These are phyloP conservation scores for Plasmodium vivax DNA, from an alignment of 169 alveolate species.

Conservation along the genomic window DNA sequence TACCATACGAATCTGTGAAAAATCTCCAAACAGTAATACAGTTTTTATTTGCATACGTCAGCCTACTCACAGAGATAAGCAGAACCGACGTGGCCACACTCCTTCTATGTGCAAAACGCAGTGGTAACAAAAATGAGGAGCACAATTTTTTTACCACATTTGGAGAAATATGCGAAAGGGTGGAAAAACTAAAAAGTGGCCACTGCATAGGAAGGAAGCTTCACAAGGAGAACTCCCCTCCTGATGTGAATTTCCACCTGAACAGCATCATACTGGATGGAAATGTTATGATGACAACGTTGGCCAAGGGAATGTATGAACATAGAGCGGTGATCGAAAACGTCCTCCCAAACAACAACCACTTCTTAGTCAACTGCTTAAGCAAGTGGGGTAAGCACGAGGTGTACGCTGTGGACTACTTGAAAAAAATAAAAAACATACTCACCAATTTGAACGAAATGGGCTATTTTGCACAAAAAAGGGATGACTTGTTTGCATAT, in stretches of 20 bases:
- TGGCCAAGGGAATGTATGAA: neutral
- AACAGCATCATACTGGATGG: slow-evolving; percentile 46
- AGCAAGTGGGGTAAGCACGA: slow-evolving; percentile 24
- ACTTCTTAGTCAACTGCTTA: slow-evolving; percentile 24
- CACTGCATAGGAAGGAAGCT: neutral
- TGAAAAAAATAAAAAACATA: slow-evolving; percentile 22
- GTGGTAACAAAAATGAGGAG: neutral
- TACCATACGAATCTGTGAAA: slow-evolving; percentile 1
- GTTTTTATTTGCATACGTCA: slow-evolving; percentile 28
- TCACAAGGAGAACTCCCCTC: neutral
- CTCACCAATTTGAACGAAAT: slow-evolving; percentile 11
- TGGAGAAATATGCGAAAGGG: neutral
- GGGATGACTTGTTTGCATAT: slow-evolving; percentile 27
- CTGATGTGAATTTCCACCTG: slow-evolving; percentile 15
- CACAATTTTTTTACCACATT: neutral
- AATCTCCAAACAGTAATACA: slow-evolving; percentile 6
- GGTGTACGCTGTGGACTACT: slow-evolving; percentile 14
- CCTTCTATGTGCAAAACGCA: neutral
- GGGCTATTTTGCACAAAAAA: slow-evolving; percentile 21
- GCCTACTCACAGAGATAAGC: slow-evolving; percentile 32
- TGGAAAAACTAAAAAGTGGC: slow-evolving; percentile 3
- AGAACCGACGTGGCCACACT: neutral
- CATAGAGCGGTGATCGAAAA: neutral
- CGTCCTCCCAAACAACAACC: slow-evolving; percentile 16
- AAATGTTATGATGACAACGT: slow-evolving; percentile 2